Evolutionary conservation across 371 early-diverging fungal species (phyloP), one percentile per base, ranked within the genome.

Genomic region (Syncephalastrum racemosum): DNA sequence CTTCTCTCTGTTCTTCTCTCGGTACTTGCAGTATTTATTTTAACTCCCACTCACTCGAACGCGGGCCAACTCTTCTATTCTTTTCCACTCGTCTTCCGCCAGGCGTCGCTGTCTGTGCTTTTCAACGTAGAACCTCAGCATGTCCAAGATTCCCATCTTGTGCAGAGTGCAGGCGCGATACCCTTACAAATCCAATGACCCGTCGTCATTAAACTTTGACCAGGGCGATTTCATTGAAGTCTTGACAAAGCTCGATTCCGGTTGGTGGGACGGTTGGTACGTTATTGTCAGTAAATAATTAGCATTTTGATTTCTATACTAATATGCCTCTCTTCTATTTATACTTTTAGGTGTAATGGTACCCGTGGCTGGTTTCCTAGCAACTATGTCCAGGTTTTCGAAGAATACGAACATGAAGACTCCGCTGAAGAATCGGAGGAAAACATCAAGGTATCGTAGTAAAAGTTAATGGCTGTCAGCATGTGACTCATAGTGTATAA

Each of bases 221-320:
- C 79, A 88, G 64, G 93, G 91, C 52, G 95, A 95, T 62, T 72
- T 82, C 51, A 89, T 95, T 65, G 84, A 91, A 64, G 95, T 96
- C 1, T 75, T 91, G 20, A 75, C 84, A 6, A 87, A 89, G 58
- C 84, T 92, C 54, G 83, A 88, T 56, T 85, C 92, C 16, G 96
- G 96, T 2, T 96, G 96, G 96, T 96, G 96, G 96, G 90, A 94
- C 64, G 92, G 91, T 36, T 70, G 71, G 76, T 73, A 71, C 47
- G 44, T 36, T 7, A 12, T 36, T 44, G 5, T n/a, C 40, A 40
- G 2, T 12, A 31, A 31, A 31, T 8, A 31, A 8, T 31, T 10
- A 31, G 6, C 1, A 3, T 7, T 16, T 14, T 19, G 42, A 24
- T 46, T 2, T 47, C 4, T 10, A 13, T 53, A 12, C 19, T 56